Conservation (phyloP, 805 yeast genomes). For the Hanseniaspora valbyensis region DNA sequence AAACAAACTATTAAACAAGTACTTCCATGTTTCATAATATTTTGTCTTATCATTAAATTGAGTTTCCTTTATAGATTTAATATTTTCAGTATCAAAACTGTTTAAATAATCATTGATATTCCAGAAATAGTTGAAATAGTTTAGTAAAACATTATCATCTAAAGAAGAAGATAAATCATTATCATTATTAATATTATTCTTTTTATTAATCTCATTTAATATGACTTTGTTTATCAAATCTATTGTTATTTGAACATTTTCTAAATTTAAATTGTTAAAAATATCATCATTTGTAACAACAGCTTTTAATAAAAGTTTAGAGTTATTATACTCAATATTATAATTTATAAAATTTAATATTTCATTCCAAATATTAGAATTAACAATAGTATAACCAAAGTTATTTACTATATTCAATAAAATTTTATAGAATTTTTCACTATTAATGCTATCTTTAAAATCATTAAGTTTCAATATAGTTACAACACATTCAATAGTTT, state of each 20-base stretch:
- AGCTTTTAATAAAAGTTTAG: conserved; percentile 1
- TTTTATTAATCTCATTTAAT: neutral
- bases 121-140: conserved; percentile 8
- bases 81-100: neutral
- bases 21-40: conserved; percentile 1
- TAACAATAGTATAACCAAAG: conserved; percentile 3
- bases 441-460: neutral
- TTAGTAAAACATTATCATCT: conserved; percentile 1
- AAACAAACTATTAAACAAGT: neutral
- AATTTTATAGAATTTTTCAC: conserved; percentile 1
- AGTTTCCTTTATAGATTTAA: neutral
- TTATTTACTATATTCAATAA: conserved; percentile 2
- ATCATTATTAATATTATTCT: neutral
- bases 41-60: neutral
- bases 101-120: conserved; percentile 11
- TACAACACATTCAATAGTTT: neutral
- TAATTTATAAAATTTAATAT: neutral
- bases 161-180: neutral
- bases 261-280: conserved; percentile 2
- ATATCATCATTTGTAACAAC: conserved; percentile 8
- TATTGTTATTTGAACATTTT: neutral
- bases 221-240: neutral
- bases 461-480: neutral
- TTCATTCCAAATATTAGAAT: neutral
- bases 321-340: neutral